Evolutionary conservation across 805 yeast species (phyloP).

Genomic region (Starmerella floricola): DNA sequence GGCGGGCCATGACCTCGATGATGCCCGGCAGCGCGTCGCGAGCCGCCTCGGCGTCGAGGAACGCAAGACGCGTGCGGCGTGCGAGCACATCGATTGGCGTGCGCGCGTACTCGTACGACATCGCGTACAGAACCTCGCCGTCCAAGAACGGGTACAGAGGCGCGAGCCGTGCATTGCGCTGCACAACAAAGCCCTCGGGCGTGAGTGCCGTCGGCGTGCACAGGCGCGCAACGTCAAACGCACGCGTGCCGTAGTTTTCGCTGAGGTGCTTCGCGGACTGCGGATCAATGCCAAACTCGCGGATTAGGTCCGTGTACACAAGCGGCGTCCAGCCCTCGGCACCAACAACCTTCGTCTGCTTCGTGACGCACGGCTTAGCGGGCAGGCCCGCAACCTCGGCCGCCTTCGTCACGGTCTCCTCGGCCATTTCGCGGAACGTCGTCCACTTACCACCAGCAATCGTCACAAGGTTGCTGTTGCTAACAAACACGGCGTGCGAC

Average conservation of each 20-base stretch:
- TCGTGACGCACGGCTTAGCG: slow-evolving; percentile 41
- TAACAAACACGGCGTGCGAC: slow-evolving; percentile 65
- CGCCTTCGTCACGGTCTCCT: slow-evolving; percentile 74
- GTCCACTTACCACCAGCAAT: slow-evolving; percentile 98
- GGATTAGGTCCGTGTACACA: slow-evolving; percentile 66
- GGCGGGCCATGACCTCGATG: slow-evolving; percentile 71
- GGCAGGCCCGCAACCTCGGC: slow-evolving; percentile 29
- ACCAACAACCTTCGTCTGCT: slow-evolving; percentile 51
- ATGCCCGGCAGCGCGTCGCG: slow-evolving; percentile 69
- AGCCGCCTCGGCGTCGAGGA: slow-evolving; percentile 79
- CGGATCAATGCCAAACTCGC: slow-evolving; percentile 59
- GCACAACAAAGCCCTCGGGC: slow-evolving; percentile 36
- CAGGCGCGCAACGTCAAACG: slow-evolving; percentile 54
- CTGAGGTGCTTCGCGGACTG: slow-evolving; percentile 71
- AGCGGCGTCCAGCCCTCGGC: slow-evolving; percentile 69
- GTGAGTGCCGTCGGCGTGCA: slow-evolving; percentile 27
- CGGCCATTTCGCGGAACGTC: slow-evolving; percentile 94
- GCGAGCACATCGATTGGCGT: slow-evolving; percentile 84
- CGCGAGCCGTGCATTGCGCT: slow-evolving; percentile 28
- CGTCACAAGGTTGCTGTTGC: slow-evolving; percentile 68
- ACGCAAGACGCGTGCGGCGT: slow-evolving; percentile 87
- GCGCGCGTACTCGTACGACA: slow-evolving; percentile 72
- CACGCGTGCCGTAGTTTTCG: slow-evolving; percentile 78
- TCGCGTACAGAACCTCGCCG: slow-evolving; percentile 76
- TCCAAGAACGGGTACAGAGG: slow-evolving; percentile 59